Base-by-base conservation (phyloP, 306 rosid genomes). In the Cucumis hystrix region DNA sequence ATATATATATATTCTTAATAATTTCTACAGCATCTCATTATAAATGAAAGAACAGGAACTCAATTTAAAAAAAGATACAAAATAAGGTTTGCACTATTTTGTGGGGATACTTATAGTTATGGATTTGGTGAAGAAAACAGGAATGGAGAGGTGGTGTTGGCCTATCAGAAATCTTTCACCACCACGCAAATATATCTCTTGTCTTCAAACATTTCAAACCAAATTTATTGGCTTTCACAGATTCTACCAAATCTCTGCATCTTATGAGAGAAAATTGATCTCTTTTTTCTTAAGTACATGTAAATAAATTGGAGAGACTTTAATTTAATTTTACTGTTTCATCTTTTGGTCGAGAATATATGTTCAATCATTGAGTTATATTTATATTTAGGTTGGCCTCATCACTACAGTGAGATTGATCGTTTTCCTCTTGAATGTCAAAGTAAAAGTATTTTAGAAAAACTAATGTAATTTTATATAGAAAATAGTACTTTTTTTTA, bases 131-230 rank as follows among this genome's bases (percentile, higher is more conserved):
- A 37, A 43, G 33, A 68, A 68, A 45, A 43, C 75, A 69, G 75
- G 75, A 43, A 69, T 69, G 57, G 75, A 45, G 57, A 47, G 1
- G 57, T 69, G 56, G 75, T 12, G 75, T 23, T 69, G 75, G 75
- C 37, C 55, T 69, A 43, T 69, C 75, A 69, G 35, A 69, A 14
- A 69, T 69, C 18, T 69, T 69, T 69, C 57, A 69, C 17, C 75
- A 21, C 56, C 75, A 69, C 43, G 10, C 56, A 69, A 68, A 69
- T 43, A 20, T 23, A 41, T 45, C 56, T 69, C 56, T 69, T 0
- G 56, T 69, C 75, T 45, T 43, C 75, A 69, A 69, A 43, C 37
- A 43, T 43, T 68, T 43, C 55, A 69, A 69, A 69, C 5, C 75
- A 69, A 69, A 43, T 69, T 6, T 43, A 57, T 45, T 69, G 52